phyloP scores from a whole-genome alignment of 768 basidiomycete genomes.

The Psilocybe tampanensis region DNA sequence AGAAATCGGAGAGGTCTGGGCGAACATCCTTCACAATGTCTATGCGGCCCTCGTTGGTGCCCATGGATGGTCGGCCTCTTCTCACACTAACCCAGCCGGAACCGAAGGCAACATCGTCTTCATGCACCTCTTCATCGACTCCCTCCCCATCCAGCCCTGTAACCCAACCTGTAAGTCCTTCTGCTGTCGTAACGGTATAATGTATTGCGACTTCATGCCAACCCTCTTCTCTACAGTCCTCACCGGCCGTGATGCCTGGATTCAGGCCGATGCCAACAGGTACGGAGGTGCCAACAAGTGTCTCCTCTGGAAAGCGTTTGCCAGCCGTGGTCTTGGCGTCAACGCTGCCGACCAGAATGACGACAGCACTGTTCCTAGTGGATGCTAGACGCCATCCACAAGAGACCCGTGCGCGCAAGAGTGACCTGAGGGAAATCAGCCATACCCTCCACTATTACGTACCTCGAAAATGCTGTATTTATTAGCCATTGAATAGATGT shows the following conservation, averaged over 20 bases:
- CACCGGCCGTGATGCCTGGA: slow-evolving; percentile 47
- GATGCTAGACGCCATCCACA: slow-evolving; percentile 14
- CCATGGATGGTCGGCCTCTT: slow-evolving; percentile 33
- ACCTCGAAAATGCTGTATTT: too few relatives aligned
- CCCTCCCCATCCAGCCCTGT: slow-evolving; percentile 19
- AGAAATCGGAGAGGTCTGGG: slow-evolving; percentile 56
- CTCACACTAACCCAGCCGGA: slow-evolving; percentile 20
- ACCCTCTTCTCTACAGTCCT: slow-evolving; percentile 28
- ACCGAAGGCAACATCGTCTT: slow-evolving; percentile 20
- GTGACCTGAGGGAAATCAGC: too few relatives aligned
- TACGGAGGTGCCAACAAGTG: slow-evolving; percentile 46
- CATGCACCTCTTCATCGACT: slow-evolving; percentile 20
- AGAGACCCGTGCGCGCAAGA: too few relatives aligned
- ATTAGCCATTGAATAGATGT: too few relatives aligned
- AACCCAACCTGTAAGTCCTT: slow-evolving; percentile 23
- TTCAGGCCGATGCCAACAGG: slow-evolving; percentile 50
- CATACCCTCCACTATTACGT: too few relatives aligned
- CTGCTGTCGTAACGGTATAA: too few relatives aligned
- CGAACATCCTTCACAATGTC: slow-evolving; percentile 19
- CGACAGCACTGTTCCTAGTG: slow-evolving; percentile 20
- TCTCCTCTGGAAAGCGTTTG: slow-evolving; percentile 45
- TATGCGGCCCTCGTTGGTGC: slow-evolving; percentile 34
- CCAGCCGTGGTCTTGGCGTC: slow-evolving; percentile 45
- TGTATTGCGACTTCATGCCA: too few relatives aligned
- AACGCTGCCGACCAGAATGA: slow-evolving; percentile 24